These are phyloP conservation scores for Fusarium bactridioides DNA, from an alignment of 2,329 filamentous ascomycete genomes.

Conservation along the genomic window DNA sequence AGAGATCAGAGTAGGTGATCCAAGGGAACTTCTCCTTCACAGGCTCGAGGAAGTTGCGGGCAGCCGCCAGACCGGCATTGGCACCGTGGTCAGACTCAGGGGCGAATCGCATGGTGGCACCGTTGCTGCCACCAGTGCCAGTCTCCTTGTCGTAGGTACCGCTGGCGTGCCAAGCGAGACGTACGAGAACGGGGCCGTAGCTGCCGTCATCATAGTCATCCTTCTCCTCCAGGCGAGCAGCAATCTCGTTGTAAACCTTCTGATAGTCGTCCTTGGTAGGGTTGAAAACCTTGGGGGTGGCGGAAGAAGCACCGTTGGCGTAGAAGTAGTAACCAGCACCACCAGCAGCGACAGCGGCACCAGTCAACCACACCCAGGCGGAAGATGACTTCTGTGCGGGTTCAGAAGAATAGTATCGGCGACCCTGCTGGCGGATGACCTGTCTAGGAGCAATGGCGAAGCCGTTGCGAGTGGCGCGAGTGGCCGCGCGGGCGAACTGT, in stretches of 20 bases:
- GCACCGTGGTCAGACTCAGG: slow-evolving; percentile 91
- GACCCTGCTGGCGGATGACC: slow-evolving; percentile 76
- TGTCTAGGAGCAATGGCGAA: slow-evolving; percentile 69
- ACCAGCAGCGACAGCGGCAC: slow-evolving; percentile 65
- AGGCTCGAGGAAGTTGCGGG: slow-evolving; percentile 92
- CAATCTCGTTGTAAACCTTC: slow-evolving; percentile 91
- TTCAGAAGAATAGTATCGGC: slow-evolving; percentile 82
- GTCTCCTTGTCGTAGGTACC: slow-evolving; percentile 93
- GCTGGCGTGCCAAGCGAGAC: slow-evolving; percentile 92
- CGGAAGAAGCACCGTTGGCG: slow-evolving; percentile 61
- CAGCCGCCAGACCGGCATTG: slow-evolving; percentile 87
- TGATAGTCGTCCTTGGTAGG: slow-evolving; percentile 91
- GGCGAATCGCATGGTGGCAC: slow-evolving; percentile 94
- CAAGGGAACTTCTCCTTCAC: slow-evolving; percentile 90
- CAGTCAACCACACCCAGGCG: slow-evolving; percentile 64
- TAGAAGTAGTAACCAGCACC: slow-evolving; percentile 74
- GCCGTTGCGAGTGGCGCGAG: slow-evolving; percentile 65
- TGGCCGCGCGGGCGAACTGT: slow-evolving; percentile 64
- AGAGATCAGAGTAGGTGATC: slow-evolving; percentile 96
- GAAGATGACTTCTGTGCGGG: slow-evolving; percentile 60
- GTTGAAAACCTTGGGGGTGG: slow-evolving; percentile 67
- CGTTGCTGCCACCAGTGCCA: slow-evolving; percentile 90
- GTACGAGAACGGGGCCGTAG: slow-evolving; percentile 89
- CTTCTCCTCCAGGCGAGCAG: slow-evolving; percentile 80
- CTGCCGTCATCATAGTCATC: slow-evolving; percentile 97